Percentiles rank a stretch among this genome's conserved stretches.
These are phyloP conservation scores for Penicillium psychrosexuale DNA, from an alignment of 2,329 filamentous ascomycete species.

Conservation along the genomic window DNA sequence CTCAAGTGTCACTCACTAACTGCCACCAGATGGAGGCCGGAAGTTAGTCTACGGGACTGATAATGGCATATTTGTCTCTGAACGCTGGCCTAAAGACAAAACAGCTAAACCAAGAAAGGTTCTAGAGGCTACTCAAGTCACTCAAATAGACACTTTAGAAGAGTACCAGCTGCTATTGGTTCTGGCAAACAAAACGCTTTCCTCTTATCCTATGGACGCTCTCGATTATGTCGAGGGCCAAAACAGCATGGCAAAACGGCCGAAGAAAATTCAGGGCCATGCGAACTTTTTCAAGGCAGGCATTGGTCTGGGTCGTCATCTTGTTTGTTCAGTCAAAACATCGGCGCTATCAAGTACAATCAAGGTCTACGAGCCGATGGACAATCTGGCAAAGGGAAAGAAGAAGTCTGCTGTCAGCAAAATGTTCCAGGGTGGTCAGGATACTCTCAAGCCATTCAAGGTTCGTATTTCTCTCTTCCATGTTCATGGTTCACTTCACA, in stretches of 20 bases:
- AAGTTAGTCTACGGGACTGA: constrained; percentile 95
- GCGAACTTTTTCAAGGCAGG: constrained; percentile 98
- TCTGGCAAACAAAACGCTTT: constrained; percentile 85
- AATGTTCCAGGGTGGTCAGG: constrained; percentile 91
- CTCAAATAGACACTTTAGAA: constrained; percentile 92
- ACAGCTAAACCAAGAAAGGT: constrained; percentile 72
- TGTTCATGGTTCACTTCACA: background rate
- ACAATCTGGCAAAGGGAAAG: constrained; percentile 87
- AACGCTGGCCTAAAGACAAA: constrained; percentile 82
- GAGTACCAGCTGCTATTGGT: constrained; percentile 91
- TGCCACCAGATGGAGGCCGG: constrained; percentile 72
- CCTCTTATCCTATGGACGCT: constrained; percentile 83
- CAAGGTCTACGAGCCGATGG: constrained; percentile 98
- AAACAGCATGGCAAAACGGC: constrained; percentile 73
- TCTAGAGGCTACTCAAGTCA: constrained; percentile 81
- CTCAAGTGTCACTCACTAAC: constrained; percentile 15
- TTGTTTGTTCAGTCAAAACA: constrained; percentile 96
- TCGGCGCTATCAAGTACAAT: constrained; percentile 91
- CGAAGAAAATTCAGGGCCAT: constrained; percentile 94
- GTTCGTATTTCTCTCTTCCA: constrained; percentile 32
- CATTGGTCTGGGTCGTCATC: constrained; percentile 86
- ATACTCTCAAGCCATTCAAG: constrained; percentile 94
- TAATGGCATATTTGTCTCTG: constrained; percentile 85
- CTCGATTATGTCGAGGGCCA: constrained; percentile 75
- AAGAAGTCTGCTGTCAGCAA: constrained; percentile 94